phyloP scores from a whole-genome alignment of 2,329 filamentous ascomycete species.

The Lasiodiplodia sp. region DNA sequence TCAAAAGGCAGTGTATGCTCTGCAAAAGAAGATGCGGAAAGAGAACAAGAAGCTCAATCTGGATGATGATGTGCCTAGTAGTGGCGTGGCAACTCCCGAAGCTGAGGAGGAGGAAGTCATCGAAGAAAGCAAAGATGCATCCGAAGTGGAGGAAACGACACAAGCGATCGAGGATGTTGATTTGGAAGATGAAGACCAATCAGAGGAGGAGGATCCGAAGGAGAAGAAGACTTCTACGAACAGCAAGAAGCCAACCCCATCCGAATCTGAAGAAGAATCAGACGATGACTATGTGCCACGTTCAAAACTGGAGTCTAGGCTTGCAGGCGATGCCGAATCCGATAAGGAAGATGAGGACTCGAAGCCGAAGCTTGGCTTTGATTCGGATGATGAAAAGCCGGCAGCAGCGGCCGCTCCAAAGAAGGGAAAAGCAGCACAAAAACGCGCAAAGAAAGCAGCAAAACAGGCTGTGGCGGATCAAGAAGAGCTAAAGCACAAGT shows the following conservation, averaged over 20 bases:
- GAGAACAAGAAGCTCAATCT: conserved; percentile 71
- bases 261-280: conserved; percentile 29
- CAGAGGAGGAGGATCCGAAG: conserved; percentile 41
- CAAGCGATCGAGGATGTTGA: conserved; percentile 30
- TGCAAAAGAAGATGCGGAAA: conserved; percentile 82
- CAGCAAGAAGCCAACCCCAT: conserved; percentile 14
- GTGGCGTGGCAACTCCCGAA: conserved; percentile 42
- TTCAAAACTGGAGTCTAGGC: conserved; percentile 45
- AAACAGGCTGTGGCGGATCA: conserved; percentile 45
- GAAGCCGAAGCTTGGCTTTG: neutral
- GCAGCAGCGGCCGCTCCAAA: conserved; percentile 41
- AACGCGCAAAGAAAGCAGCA: conserved; percentile 55
- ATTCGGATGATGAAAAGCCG: conserved; percentile 29
- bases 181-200: conserved; percentile 44
- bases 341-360: conserved; percentile 3
- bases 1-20: conserved; percentile 79
- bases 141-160: conserved; percentile 22
- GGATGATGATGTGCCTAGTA: conserved; percentile 45
- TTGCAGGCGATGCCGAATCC: conserved; percentile 34
- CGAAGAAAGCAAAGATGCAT: conserved; percentile 34
- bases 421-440: conserved; percentile 57
- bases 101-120: conserved; percentile 37
- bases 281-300: conserved; percentile 46
- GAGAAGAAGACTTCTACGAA: neutral
- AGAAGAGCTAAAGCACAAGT: conserved; percentile 64